phyloP scores from a whole-genome alignment of 495 filamentous ascomycete genomes.

The Tirmania nivea region DNA sequence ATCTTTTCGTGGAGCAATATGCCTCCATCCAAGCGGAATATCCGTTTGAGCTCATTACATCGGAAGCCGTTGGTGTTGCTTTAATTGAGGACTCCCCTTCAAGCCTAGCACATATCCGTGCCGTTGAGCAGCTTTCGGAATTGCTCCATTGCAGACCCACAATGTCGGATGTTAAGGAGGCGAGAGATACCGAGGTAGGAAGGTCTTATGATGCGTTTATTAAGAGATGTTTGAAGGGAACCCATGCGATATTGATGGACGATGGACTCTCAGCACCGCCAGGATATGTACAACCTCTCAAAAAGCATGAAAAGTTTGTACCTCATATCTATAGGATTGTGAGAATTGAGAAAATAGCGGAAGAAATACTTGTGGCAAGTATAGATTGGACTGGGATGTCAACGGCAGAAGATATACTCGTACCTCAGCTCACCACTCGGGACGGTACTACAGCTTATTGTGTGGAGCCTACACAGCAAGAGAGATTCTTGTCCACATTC shows the following conservation, averaged over 20 bases:
- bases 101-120: constrained; percentile 47
- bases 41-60: constrained; percentile 36
- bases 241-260: constrained; percentile 58
- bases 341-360: constrained; percentile 59
- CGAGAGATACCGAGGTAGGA: constrained; percentile 24
- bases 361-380: constrained; percentile 23
- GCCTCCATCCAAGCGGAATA: constrained; percentile 4
- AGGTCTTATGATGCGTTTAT: constrained; percentile 27
- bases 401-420: too few relatives aligned
- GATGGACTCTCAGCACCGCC: constrained; percentile 34
- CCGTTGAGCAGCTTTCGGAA: constrained; percentile 42
- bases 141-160: constrained; percentile 36
- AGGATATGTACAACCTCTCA: not conserved
- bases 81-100: constrained; percentile 31
- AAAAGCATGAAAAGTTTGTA: not conserved
- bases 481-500: not conserved
- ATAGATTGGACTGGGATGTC: too few relatives aligned
- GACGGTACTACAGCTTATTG: constrained; percentile 1
- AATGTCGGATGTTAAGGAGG: constrained; percentile 41
- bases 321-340: constrained; percentile 43
- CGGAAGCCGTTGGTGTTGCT: constrained; percentile 51
- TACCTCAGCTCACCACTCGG: constrained; percentile 27
- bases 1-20: constrained; percentile 31
- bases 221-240: constrained; percentile 41
- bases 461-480: not conserved